Percentiles rank a stretch among this genome's conserved stretches.
phyloP scores from a whole-genome alignment of 345 rosid genomes.

The Acer saccharum region DNA sequence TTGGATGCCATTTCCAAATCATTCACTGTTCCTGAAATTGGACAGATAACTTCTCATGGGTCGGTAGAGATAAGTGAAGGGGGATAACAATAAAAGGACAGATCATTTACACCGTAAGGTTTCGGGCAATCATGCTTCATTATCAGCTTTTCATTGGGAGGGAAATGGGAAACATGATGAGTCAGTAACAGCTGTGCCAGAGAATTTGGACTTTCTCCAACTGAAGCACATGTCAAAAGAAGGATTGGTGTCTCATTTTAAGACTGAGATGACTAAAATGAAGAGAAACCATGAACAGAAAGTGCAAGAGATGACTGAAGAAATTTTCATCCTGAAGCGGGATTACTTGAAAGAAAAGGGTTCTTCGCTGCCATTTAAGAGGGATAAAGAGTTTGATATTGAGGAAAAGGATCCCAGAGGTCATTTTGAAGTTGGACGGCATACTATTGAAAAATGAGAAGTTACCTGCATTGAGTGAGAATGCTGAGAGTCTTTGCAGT shows the following conservation, averaged over 20 bases:
- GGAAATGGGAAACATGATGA: conserved; percentile 71
- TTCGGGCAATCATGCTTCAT: conserved; percentile 51
- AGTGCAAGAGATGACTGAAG: conserved; percentile 65
- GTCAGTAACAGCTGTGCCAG: conserved; percentile 42
- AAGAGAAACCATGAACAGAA: conserved; percentile 70
- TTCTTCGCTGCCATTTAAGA: conserved; percentile 49
- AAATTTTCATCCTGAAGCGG: conserved; percentile 57
- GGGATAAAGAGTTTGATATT: conserved; percentile 77
- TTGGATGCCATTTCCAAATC: conserved; percentile 59
- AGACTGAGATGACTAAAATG: conserved; percentile 80
- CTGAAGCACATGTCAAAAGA: conserved; percentile 47
- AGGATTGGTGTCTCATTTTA: conserved; percentile 51
- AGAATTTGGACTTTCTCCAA: conserved; percentile 46
- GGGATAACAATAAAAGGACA: conserved; percentile 33
- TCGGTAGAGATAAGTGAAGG: conserved; percentile 53
- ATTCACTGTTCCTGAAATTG: conserved; percentile 50
- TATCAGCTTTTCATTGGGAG: conserved; percentile 44
- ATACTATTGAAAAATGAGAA: conserved; percentile 55
- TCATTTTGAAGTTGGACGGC: conserved; percentile 55
- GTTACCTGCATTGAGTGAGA: conserved; percentile 30
- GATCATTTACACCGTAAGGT: conserved; percentile 56
- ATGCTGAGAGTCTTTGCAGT: conserved; percentile 37
- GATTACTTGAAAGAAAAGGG: conserved; percentile 62
- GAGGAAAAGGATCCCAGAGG: conserved; percentile 70
- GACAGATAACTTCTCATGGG: conserved; percentile 44